Evolutionary conservation across 306 rosid genomes (phyloP), one percentile per base, ranked within the genome.

Genomic region (Gastrolobium villosum): DNA sequence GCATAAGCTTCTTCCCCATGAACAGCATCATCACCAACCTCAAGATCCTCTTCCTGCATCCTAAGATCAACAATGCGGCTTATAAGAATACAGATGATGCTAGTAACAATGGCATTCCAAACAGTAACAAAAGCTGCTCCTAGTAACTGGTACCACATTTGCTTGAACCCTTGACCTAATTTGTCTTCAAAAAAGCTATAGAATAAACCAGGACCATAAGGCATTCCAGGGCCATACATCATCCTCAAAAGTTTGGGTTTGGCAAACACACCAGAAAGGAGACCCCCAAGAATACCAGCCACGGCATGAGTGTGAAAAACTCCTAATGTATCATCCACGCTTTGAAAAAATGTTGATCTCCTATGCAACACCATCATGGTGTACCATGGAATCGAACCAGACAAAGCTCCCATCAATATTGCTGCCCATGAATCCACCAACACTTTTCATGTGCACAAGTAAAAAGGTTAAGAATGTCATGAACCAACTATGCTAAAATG

Each of bases 241-340:
- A 81, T 67, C 6, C 20, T 40, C 13, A 88, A 69, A 53, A 90
- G 96, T 2, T 14, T 52, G 13, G 93, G 80, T 11, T 78, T 81
- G 3, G 94, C 96, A 55, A 92, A 87, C 14, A 86, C 6, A 39
- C 97, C 92, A 5, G 97, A 89, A 65, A 92, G 93, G 5, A 90
- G 15, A 7, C 87, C 92, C 2, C 96, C 91, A 34, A 89, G 81
- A 59, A 80, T 31, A 28, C 96, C 92, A 5, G 92, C 92, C 28
- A 90, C 93, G 0, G 94, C 96, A n/a, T 90, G 97, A 1, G 97
- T 90, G 80, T 90, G 96, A 81, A 90, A 89, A 53, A 83, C 97
- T 9, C 94, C 96, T 14, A 90, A 37, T 40, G 94, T 92, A 73
- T 89, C 97, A n/a, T 90, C 97, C 26, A 90, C 94, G 4, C 89